Evolutionary conservation across 1,139 yeast species (phyloP), one percentile per base, ranked within the genome.

Genomic region (Schwanniomyces etchellsii): DNA sequence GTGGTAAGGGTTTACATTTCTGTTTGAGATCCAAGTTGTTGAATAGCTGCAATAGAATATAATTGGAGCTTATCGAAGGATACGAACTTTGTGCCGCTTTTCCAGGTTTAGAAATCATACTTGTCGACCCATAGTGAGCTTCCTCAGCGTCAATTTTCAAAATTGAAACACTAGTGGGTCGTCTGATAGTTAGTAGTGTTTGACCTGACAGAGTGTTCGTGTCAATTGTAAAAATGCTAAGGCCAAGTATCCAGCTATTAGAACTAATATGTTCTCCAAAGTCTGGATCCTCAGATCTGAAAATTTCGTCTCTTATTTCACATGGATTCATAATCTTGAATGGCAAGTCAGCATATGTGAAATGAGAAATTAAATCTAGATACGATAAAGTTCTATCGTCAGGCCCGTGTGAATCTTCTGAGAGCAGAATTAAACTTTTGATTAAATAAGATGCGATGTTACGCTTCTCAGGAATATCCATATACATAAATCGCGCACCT

Each of bases 401-500:
- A 31, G 66, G 47, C 10, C 42, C 65, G 50, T 45, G 57, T 45
- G 18, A 39, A 9, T 41, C 40, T 2, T 48, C 40, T 31, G 57
- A 48, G 16, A 76, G 64, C 5, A 65, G 43, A 9, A 77, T 57
- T 33, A 86, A 53, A 37, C 77, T 79, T 37, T 74, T 70, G 25
- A 79, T 64, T 11, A 86, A 66, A 44, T 75, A 86, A 2, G 83
- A 69, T 1, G 82, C 71, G 28, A 84, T 48, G 28, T 67, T 62
- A 33, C 70, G 69, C 28, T 95, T 60, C 30, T 79, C 79, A n/a
- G 59, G 57, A 39, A 81, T 42, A 18, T 69, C 66, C 47, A 85
- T 69, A 33, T 80, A 76, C 42, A 84, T 55, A 44, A 80, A 85
- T 91, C 95, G 83, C 28, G 74, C 69, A 2, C 82, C 66, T 26